Evolutionary conservation across 768 basidiomycete species (phyloP).

Genomic region (Termitomyces sp.): DNA sequence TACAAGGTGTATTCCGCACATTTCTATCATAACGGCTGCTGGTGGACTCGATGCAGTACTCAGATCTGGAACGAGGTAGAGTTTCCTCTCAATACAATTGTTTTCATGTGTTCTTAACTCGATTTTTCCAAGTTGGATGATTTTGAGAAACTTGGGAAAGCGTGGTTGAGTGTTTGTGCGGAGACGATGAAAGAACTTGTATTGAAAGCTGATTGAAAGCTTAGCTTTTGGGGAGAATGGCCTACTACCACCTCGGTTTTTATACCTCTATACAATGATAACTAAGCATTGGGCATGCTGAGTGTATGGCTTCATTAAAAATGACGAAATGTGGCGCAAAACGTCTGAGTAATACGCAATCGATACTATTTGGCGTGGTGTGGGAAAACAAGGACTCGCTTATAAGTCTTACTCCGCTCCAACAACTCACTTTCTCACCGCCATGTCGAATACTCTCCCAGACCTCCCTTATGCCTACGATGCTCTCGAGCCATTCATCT

Average conservation of each 20-base stretch:
- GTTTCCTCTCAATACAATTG: background rate
- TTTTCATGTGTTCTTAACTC: background rate
- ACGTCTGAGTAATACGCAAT: slow-evolving; percentile 7
- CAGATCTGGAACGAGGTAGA: slow-evolving; percentile 44
- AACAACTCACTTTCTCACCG: background rate
- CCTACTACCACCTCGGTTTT: background rate
- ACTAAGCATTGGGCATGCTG: background rate
- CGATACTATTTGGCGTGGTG: slow-evolving; percentile 6
- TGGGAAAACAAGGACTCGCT: slow-evolving; percentile 11
- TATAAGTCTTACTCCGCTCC: slow-evolving; percentile 6
- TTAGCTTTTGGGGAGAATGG: background rate
- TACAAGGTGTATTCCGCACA: slow-evolving; percentile 29
- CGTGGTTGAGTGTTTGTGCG: slow-evolving; percentile 28
- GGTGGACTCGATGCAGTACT: slow-evolving; percentile 45
- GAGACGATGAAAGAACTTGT: slow-evolving; percentile 26
- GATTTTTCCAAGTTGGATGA: slow-evolving; percentile 28
- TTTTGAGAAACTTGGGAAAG: slow-evolving; percentile 35
- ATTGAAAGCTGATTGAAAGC: slow-evolving; percentile 2
- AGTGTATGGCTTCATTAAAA: background rate
- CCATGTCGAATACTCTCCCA: slow-evolving; percentile 43
- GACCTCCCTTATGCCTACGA: slow-evolving; percentile 75
- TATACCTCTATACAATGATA: background rate
- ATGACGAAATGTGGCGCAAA: slow-evolving; percentile 15
- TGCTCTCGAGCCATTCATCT: slow-evolving; percentile 94
- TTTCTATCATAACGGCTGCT: slow-evolving; percentile 33